These are phyloP conservation scores for Fraxinus sp. DNA, from an alignment of 305 asterid species.

Conservation along the genomic window DNA sequence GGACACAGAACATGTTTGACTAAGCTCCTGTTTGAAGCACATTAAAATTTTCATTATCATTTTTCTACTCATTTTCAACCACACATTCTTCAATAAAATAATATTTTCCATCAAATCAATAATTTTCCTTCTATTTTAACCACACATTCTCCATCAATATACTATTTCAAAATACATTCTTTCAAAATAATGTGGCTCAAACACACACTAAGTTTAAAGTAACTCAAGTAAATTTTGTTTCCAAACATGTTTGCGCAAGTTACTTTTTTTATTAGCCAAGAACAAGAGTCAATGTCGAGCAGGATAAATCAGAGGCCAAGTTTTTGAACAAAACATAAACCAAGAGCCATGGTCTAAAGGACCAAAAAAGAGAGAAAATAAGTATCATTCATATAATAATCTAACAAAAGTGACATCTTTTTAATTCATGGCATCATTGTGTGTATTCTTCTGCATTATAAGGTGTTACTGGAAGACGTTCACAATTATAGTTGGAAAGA, in stretches of 20 bases:
- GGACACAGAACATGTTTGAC: background rate
- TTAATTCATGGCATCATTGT: background rate
- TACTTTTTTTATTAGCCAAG: constrained; percentile 12
- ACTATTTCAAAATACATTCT: no score
- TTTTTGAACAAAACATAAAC: background rate
- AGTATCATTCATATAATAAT: background rate
- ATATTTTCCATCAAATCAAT: no score
- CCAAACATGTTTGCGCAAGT: background rate
- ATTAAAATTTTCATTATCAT: no score
- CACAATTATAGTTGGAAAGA: background rate
- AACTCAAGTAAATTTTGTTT: background rate
- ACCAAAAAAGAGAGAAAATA: background rate
- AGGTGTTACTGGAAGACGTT: background rate
- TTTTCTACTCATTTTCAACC: no score
- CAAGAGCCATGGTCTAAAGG: background rate
- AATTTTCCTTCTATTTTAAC: no score
- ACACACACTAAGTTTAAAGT: no score
- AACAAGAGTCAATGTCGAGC: background rate
- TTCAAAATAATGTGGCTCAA: no score
- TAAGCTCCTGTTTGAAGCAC: no score
- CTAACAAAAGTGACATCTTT: background rate
- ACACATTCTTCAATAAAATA: no score
- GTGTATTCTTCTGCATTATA: background rate
- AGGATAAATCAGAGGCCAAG: background rate
- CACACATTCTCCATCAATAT: no score